Evolutionary conservation across 176 grass and related monocot species (phyloP).

Genomic region (Avena insularis): DNA sequence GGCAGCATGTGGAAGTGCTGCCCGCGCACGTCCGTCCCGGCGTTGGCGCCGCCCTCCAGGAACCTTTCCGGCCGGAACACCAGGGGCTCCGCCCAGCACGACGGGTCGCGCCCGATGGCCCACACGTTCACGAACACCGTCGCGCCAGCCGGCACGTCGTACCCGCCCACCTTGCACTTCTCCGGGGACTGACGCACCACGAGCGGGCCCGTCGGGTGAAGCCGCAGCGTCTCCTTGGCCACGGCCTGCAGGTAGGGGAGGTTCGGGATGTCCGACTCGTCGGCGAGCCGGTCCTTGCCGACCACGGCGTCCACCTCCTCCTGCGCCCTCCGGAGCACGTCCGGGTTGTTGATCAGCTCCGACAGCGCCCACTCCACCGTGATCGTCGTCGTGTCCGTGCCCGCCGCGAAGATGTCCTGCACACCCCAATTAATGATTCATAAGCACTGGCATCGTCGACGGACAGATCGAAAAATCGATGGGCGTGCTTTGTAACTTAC

Average conservation of each 20-base stretch:
- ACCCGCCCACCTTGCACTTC: slow-evolving; percentile 45
- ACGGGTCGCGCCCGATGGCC: slow-evolving; percentile 65
- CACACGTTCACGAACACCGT: slow-evolving; percentile 66
- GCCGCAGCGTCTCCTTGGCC: slow-evolving; percentile 68
- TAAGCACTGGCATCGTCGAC: not conserved
- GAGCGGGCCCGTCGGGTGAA: slow-evolving; percentile 65
- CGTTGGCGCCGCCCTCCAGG: not conserved
- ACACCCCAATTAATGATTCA: no score
- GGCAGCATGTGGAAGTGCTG: slow-evolving; percentile 80
- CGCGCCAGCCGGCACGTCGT: slow-evolving; percentile 61
- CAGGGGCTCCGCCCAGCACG: slow-evolving; percentile 49
- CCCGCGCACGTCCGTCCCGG: slow-evolving; percentile 57
- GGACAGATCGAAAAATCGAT: not conserved
- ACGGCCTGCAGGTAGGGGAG: slow-evolving; percentile 74
- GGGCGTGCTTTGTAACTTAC: slow-evolving; percentile 7
- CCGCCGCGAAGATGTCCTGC: slow-evolving; percentile 75
- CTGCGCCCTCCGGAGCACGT: slow-evolving; percentile 36
- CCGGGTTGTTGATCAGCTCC: slow-evolving; percentile 72
- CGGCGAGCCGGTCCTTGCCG: slow-evolving; percentile 47
- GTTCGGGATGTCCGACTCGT: slow-evolving; percentile 56
- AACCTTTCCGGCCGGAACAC: slow-evolving; percentile 75
- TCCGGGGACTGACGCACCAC: slow-evolving; percentile 45
- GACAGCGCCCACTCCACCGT: slow-evolving; percentile 73
- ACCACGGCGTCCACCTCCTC: slow-evolving; percentile 62
- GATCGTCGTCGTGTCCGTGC: slow-evolving; percentile 67